Evolutionary conservation across 2,329 filamentous ascomycete genomes (phyloP).

Genomic region (Cladosporium sp.): DNA sequence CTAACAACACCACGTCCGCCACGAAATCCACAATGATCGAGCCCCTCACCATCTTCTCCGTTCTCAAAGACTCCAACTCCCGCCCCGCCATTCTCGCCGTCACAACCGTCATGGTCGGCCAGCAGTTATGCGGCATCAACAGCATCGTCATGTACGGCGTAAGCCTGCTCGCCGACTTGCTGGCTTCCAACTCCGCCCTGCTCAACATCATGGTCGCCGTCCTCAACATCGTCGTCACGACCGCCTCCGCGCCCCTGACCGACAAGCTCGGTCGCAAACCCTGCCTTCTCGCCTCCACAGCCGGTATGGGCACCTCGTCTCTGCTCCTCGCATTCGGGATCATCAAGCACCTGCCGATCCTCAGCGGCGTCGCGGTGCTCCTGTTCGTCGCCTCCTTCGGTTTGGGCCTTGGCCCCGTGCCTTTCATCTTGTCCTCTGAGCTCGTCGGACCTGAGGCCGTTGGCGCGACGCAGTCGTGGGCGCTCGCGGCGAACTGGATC

Average conservation of each 20-base stretch:
- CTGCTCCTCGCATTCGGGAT: slow-evolving; percentile 76
- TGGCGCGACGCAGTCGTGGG: slow-evolving; percentile 84
- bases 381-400: slow-evolving; percentile 87
- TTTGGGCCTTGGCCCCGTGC: slow-evolving; percentile 84
- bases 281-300: slow-evolving; percentile 74
- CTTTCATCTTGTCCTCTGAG: slow-evolving; percentile 89
- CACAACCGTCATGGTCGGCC: slow-evolving; percentile 87
- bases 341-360: slow-evolving; percentile 59
- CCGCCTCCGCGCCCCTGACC: slow-evolving; percentile 73
- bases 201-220: slow-evolving; percentile 83
- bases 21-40: slow-evolving; percentile 26
- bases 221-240: slow-evolving; percentile 78
- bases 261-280: slow-evolving; percentile 83
- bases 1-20: slow-evolving; percentile 25
- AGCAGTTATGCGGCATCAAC: slow-evolving; percentile 90
- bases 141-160: slow-evolving; percentile 99
- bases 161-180: slow-evolving; percentile 71
- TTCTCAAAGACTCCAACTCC: slow-evolving; percentile 61
- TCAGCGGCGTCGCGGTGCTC: slow-evolving; percentile 76
- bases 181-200: slow-evolving; percentile 73
- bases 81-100: slow-evolving; percentile 80
- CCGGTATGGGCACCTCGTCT: slow-evolving; percentile 76
- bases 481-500: slow-evolving; percentile 78
- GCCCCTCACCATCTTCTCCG: slow-evolving; percentile 43
- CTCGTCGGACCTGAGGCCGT: slow-evolving; percentile 86